Evolutionary conservation across 352 stramenopile genomes (phyloP).

Genomic region (Phytophthora sp.): DNA sequence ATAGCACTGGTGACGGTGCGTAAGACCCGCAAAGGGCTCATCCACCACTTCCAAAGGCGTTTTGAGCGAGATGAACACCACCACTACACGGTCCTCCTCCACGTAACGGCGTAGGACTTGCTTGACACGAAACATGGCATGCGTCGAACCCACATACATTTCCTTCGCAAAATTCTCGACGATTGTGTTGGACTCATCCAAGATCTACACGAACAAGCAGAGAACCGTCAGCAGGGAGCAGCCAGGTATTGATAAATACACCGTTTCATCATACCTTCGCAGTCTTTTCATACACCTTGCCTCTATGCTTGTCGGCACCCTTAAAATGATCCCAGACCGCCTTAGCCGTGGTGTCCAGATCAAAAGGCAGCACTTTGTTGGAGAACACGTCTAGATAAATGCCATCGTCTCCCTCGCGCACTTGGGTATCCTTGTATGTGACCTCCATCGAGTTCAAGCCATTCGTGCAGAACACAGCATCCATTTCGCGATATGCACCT

Average conservation of each 20-base stretch:
- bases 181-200: conserved; percentile 45
- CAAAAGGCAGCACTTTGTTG: conserved; percentile 53
- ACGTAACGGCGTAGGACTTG: conserved; percentile 46
- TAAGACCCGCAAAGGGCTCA: conserved; percentile 38
- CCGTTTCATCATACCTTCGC: conserved; percentile 27
- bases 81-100: conserved; percentile 37
- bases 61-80: conserved; percentile 45
- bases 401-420: conserved; percentile 34
- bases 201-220: conserved; percentile 15
- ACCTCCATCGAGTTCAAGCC: conserved; percentile 41
- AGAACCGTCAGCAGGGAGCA: not conserved
- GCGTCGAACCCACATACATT: conserved; percentile 41
- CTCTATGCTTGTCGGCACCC: conserved; percentile 39
- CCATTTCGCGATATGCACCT: conserved; percentile 42
- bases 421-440: conserved; percentile 38
- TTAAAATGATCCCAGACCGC: conserved; percentile 50
- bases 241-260: not conserved
- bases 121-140: conserved; percentile 44
- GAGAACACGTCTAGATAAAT: conserved; percentile 50
- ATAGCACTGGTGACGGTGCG: conserved; percentile 44
- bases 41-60: conserved; percentile 39
- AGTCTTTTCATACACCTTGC: conserved; percentile 42
- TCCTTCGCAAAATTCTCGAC: conserved; percentile 51
- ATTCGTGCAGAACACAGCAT: conserved; percentile 43
- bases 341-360: conserved; percentile 33